Evolutionary conservation across 2,329 filamentous ascomycete species (phyloP).

Genomic region (Ascosphaera aggregata): DNA sequence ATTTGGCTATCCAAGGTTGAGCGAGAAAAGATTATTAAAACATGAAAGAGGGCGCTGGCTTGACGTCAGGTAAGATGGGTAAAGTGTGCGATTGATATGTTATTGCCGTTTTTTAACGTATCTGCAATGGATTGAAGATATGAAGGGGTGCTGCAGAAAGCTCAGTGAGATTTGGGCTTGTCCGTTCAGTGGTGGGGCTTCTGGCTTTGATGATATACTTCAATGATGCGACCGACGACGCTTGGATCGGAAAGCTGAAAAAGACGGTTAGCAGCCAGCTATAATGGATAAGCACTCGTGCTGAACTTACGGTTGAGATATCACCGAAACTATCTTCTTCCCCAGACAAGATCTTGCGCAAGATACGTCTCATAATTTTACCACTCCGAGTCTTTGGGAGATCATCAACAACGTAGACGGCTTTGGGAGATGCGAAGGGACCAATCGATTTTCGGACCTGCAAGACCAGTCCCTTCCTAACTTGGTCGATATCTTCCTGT

Average conservation of each 20-base stretch:
- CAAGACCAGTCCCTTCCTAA: constrained; percentile 80
- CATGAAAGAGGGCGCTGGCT: not conserved
- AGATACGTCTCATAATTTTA: constrained; percentile 96
- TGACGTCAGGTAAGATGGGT: not conserved
- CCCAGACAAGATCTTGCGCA: constrained; percentile 90
- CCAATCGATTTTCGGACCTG: constrained; percentile 96
- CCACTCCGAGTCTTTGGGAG: constrained; percentile 92
- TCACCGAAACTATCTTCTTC: constrained; percentile 96
- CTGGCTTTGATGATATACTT: constrained; percentile 38
- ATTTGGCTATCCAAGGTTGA: not conserved
- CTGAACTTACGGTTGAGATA: constrained; percentile 52
- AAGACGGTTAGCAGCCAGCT: not conserved
- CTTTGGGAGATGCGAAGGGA: constrained; percentile 90
- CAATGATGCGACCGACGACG: constrained; percentile 77
- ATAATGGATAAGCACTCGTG: constrained; percentile 4
- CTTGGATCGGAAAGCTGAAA: constrained; percentile 62
- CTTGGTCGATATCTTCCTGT: constrained; percentile 33
- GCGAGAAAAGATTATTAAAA: not conserved
- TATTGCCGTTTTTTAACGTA: not conserved
- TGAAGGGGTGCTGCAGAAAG: not conserved
- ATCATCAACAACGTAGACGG: constrained; percentile 73
- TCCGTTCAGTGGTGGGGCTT: constrained; percentile 6
- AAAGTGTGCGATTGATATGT: not conserved
- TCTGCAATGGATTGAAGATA: not conserved
- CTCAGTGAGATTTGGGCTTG: constrained; percentile 2